Base-by-base conservation (phyloP, 2,329 filamentous ascomycete species). In the Grosmannia huntii region DNA sequence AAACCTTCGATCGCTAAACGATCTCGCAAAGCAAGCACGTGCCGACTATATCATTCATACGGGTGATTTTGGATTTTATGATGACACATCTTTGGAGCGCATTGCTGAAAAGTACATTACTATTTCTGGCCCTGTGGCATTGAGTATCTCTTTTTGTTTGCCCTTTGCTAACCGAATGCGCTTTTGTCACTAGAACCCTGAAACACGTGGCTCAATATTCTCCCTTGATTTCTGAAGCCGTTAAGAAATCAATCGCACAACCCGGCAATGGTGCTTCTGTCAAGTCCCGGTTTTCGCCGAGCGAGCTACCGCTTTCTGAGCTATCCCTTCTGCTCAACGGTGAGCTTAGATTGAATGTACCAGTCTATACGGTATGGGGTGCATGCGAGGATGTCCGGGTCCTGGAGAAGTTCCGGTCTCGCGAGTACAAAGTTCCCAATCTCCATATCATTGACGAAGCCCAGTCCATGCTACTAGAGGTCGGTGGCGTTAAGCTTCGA, bases 191-290 rank as follows among this genome's bases (percentile, higher is more conserved):
- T 69, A 95, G 90, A 78, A 99, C 94, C 25, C 80, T 99, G 56
- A 96, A 96, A 75, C 94, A 99, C 75, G 94, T 99, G 65, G 92
- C 92, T 58, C 94, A 99, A 75, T 99, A 99, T 73, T 99, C 94
- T 56, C 94, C 94, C 23, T 80, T 99, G 65, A 89, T 99, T 64
- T 82, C 86, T 61, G 92, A 97, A 69, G 75, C 81, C 27, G 77
- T 84, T 62, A 87, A 87, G 74, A 86, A 86, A 70, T 74, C 78
- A 25, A 86, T 87, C 62, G 76, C 81, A 63, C 76, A 79, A 66
- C 59, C 61, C 10, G 79, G 80, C 56, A 86, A 86, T 60, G 79
- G 84, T 55, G 86, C 87, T 52, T 83, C 89, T 46, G 88, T 96
- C 71, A 96, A 96, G 76, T 81, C 86, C 62, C 87, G 90, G 65